A percentile compares a stretch with the other conserved stretches of the same genome.
Conservation (phyloP, 208 protist species). For the Leptomonas seymouri region DNA sequence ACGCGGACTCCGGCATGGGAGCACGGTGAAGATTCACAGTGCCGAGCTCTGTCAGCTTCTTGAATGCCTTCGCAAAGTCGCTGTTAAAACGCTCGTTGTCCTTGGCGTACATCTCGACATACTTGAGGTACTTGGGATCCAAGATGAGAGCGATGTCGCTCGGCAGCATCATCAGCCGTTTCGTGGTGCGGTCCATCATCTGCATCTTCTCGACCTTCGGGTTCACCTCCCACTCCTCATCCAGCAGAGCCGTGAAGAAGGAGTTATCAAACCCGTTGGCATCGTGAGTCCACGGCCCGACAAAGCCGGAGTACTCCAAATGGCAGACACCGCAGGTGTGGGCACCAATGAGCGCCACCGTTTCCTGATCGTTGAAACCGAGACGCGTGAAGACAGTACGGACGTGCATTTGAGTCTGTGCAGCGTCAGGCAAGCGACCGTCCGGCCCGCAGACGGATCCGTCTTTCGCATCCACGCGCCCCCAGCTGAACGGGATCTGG, state of each 20-base stretch:
- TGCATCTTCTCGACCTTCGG: conserved; percentile 57
- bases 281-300: conserved; percentile 92
- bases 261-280: conserved; percentile 93
- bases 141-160: conserved; percentile 86
- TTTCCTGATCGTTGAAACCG: conserved; percentile 93
- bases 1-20: conserved; percentile 1
- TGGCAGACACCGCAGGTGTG: conserved; percentile 94
- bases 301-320: conserved; percentile 77
- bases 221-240: conserved; percentile 85
- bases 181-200: conserved; percentile 81
- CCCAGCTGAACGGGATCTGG: conserved; percentile 80
- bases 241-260: conserved; percentile 87
- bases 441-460: conserved; percentile 70
- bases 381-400: conserved; percentile 91
- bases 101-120: conserved; percentile 88
- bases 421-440: conserved; percentile 89
- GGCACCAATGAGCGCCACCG: conserved; percentile 93
- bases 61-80: conserved; percentile 86
- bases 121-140: conserved; percentile 81
- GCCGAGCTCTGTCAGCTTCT: conserved; percentile 80
- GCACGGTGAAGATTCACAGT: conserved; percentile 34
- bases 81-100: conserved; percentile 90
- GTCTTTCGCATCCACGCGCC: conserved; percentile 80
- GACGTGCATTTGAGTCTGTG: conserved; percentile 75
- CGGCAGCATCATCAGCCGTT: conserved; percentile 94